phyloP scores from a whole-genome alignment of 2,329 filamentous ascomycete genomes.

The Penicillium sp. region DNA sequence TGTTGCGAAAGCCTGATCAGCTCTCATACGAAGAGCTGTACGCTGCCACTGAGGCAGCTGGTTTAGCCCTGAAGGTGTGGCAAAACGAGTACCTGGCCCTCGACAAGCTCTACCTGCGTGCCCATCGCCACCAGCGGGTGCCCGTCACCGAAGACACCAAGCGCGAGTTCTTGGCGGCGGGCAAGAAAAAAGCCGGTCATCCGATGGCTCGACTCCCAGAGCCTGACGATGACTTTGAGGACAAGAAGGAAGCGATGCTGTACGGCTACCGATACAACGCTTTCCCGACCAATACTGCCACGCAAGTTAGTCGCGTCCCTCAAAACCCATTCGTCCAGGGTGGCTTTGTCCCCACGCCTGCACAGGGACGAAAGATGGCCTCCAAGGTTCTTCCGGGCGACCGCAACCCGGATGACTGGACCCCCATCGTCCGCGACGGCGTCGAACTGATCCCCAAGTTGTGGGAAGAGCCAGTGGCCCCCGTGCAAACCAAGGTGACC shows the following conservation, averaged over 20 bases:
- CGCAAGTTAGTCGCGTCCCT: constrained; percentile 17
- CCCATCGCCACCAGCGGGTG: constrained; percentile 47
- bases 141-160: constrained; percentile 37
- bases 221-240: constrained; percentile 50
- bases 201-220: constrained; percentile 22
- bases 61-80: constrained; percentile 54
- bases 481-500: constrained; percentile 31
- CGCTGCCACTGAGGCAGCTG: constrained; percentile 56
- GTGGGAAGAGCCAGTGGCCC: constrained; percentile 34
- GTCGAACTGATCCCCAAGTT: constrained; percentile 40
- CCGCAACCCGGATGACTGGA: constrained; percentile 47
- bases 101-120: constrained; percentile 51
- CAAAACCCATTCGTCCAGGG: constrained; percentile 61
- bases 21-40: constrained; percentile 57
- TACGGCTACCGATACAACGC: constrained; percentile 62
- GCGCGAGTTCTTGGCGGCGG: constrained; percentile 23
- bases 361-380: constrained; percentile 44
- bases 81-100: constrained; percentile 61
- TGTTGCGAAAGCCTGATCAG: constrained; percentile 39
- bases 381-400: constrained; percentile 38
- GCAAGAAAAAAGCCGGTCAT: constrained; percentile 22
- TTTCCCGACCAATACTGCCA: constrained; percentile 47
- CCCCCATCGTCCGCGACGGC: constrained; percentile 38
- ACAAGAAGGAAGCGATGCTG: constrained; percentile 61
- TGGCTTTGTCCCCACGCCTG: constrained; percentile 47